A percentile compares a stretch with the other conserved stretches of the same genome.
Evolutionary conservation across 345 rosid genomes (phyloP).

Genomic region (Populus simonii): DNA sequence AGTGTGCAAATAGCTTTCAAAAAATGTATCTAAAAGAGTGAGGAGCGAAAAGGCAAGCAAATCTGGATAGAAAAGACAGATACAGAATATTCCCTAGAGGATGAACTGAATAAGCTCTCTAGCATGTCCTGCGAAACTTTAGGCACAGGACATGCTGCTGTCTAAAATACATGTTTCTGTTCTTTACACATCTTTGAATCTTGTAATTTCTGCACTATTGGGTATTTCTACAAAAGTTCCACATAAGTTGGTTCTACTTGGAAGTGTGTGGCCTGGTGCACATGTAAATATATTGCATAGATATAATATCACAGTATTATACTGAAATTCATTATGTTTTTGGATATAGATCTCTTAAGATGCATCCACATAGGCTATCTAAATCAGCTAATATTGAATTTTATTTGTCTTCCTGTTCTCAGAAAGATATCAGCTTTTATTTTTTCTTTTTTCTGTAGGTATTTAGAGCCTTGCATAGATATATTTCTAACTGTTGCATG

Average conservation of each 20-base stretch:
- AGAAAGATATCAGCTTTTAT: not conserved
- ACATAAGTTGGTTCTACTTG: not conserved
- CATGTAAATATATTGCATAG: not conserved
- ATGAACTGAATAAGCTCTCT: not conserved
- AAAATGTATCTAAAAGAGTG: not conserved
- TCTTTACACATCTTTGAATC: not conserved
- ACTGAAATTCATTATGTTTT: not conserved
- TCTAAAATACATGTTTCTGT: not conserved
- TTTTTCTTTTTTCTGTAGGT: not conserved
- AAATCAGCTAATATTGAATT: not conserved
- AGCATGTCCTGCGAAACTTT: not conserved
- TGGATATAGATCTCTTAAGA: not conserved
- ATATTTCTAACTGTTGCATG: not conserved
- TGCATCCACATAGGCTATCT: not conserved
- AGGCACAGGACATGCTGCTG: not conserved
- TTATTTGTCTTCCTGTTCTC: not conserved
- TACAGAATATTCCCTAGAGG: not conserved
- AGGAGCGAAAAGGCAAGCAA: not conserved
- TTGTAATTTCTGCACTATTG: not conserved
- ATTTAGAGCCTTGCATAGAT: not conserved
- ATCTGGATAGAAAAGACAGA: not conserved
- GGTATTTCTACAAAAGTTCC: not conserved
- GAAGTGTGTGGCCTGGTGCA: not conserved
- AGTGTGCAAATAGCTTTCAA: not conserved
- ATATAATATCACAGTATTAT: not conserved